Evolutionary conservation across 1,284 basidiomycete genomes (phyloP).

Genomic region (Nidula niveotomentosa): DNA sequence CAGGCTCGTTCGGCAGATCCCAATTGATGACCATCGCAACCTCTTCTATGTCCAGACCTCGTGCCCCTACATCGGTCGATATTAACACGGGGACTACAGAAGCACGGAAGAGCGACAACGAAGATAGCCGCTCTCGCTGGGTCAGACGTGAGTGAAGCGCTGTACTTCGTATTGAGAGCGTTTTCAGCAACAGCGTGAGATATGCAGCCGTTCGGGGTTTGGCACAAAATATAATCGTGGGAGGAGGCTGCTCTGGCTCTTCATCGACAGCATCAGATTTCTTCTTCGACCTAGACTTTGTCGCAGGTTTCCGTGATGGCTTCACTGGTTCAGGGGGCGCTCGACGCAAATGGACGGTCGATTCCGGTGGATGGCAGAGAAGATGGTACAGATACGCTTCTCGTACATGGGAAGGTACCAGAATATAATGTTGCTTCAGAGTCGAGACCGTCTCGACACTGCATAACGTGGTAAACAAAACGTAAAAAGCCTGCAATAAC

Average conservation of each 20-base stretch:
- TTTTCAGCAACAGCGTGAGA: conserved; percentile 79
- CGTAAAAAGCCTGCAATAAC: neutral
- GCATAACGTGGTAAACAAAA: conserved; percentile 4
- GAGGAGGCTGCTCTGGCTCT: conserved; percentile 67
- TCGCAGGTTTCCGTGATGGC: conserved; percentile 21
- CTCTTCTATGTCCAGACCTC: conserved; percentile 94
- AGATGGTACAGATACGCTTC: conserved; percentile 93
- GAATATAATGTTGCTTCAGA: conserved; percentile 88
- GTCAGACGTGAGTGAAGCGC: conserved; percentile 93
- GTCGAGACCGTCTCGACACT: conserved; percentile 87
- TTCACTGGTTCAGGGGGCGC: conserved; percentile 51
- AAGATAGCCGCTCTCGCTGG: conserved; percentile 85
- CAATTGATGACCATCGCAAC: conserved; percentile 97
- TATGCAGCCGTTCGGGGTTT: conserved; percentile 90
- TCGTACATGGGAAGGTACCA: conserved; percentile 94
- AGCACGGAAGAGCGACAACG: conserved; percentile 86
- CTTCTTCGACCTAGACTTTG: conserved; percentile 34
- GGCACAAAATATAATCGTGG: conserved; percentile 96
- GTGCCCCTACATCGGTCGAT: conserved; percentile 93
- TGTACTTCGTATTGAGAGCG: conserved; percentile 81
- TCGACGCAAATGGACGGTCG: conserved; percentile 66
- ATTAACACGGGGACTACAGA: conserved; percentile 90
- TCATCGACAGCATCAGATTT: conserved; percentile 46
- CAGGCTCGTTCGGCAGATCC: conserved; percentile 83
- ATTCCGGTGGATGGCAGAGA: conserved; percentile 85